These are phyloP conservation scores for Aegilops tauschii DNA, from an alignment of 176 grass and related monocot genomes.

Conservation along the genomic window DNA sequence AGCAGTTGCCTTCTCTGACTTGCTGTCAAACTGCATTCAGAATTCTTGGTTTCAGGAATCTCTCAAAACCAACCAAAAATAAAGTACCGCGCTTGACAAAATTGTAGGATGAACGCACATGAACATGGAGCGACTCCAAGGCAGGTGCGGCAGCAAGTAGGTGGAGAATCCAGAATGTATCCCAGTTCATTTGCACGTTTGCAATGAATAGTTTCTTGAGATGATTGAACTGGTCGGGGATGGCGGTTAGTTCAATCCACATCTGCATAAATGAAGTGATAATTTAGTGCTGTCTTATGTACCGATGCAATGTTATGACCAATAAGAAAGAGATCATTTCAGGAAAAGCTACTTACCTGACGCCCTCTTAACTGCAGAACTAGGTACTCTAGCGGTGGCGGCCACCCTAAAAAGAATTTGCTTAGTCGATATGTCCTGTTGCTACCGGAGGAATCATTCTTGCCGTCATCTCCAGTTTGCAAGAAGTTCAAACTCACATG, in stretches of 20 bases:
- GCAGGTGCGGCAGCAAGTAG: conserved; percentile 1
- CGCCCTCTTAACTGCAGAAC: conserved; percentile 31
- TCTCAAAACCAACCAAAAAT: not conserved
- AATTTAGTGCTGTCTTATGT: not conserved
- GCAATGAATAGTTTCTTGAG: conserved; percentile 24
- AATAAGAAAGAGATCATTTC: not conserved
- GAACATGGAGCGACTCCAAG: conserved; percentile 20
- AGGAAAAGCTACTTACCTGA: conserved; percentile 4
- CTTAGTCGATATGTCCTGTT: conserved; percentile 5
- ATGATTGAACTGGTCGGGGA: not conserved
- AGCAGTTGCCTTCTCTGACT: not conserved
- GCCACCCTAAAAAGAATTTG: conserved; percentile 25
- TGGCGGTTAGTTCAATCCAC: conserved; percentile 15
- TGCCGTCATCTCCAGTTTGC: not conserved
- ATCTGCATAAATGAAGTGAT: not conserved
- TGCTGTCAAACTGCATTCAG: conserved; percentile 8
- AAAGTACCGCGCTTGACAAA: not conserved
- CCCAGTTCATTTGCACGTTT: conserved; percentile 7
- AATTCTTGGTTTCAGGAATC: not conserved
- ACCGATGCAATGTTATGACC: not conserved
- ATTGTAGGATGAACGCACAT: not conserved
- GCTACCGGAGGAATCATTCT: not conserved
- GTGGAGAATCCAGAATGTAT: conserved; percentile 16
- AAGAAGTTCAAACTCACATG: conserved; percentile 22
- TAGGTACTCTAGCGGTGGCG: not conserved